phyloP scores from a whole-genome alignment of 75 land plant genomes.

The Ceratopteris richardii region DNA sequence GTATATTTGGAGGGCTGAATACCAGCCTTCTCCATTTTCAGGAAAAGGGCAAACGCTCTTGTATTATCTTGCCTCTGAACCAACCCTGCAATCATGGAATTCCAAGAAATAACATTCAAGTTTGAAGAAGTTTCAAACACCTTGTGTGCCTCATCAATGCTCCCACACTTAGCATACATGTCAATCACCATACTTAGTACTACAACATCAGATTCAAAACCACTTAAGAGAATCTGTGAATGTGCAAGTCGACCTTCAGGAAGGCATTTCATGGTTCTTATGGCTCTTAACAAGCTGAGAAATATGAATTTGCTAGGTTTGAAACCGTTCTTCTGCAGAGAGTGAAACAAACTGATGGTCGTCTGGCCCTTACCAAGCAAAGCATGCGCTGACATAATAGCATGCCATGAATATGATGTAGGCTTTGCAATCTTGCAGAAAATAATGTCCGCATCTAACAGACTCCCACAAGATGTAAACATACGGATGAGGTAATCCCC shows the following conservation, averaged over 20 bases:
- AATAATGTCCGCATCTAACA: constrained; percentile 30
- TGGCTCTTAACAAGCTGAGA: constrained; percentile 33
- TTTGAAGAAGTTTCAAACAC: constrained; percentile 9
- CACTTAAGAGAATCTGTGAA: constrained; percentile 8
- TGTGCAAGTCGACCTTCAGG: constrained; percentile 4
- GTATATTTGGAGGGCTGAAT: constrained; percentile 6
- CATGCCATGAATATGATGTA: constrained; percentile 47
- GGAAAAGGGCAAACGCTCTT: constrained; percentile 5
- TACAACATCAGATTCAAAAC: constrained; percentile 7
- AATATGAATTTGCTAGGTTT: constrained; percentile 40
- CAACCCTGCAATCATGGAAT: constrained; percentile 19
- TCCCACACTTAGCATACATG: constrained; percentile 20
- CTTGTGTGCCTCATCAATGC: constrained; percentile 5
- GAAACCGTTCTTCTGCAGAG: constrained; percentile 18
- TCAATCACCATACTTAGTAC: constrained; percentile 10
- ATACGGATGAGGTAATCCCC: constrained; percentile 43
- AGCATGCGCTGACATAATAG: constrained; percentile 46
- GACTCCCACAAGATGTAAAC: constrained; percentile 45
- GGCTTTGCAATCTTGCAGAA: constrained; percentile 30
- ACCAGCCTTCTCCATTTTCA: constrained; percentile 8
- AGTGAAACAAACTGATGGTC: constrained; percentile 30
- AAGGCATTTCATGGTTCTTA: background rate
- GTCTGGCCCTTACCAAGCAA: constrained; percentile 25
- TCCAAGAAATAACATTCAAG: constrained; percentile 18
- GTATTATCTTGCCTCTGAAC: background rate